These are phyloP conservation scores for Cucurbita ficifolia DNA, from an alignment of 306 rosid species.

Conservation along the genomic window DNA sequence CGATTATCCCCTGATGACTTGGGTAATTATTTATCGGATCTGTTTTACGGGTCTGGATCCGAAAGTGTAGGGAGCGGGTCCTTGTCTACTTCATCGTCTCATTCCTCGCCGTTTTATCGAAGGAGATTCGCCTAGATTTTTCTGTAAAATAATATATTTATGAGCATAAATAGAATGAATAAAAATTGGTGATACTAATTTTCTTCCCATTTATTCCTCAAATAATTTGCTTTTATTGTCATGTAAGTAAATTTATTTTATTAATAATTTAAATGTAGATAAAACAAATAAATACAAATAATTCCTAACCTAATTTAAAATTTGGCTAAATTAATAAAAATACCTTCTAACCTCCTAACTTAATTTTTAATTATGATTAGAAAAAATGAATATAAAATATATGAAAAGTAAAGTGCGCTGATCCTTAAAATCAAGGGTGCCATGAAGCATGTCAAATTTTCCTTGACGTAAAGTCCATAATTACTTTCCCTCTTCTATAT, in stretches of 20 bases:
- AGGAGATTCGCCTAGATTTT: background rate
- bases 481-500: too few relatives aligned
- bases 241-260: background rate
- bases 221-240: background rate
- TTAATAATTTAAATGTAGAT: too few relatives aligned
- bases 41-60: conserved; percentile 15
- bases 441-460: too few relatives aligned
- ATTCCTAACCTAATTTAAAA: too few relatives aligned
- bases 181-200: background rate
- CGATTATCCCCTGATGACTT: conserved; percentile 25
- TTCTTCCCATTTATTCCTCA: background rate
- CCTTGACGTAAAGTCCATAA: too few relatives aligned
- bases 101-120: conserved; percentile 9
- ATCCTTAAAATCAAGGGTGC: too few relatives aligned
- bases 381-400: too few relatives aligned
- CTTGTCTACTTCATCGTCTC: conserved; percentile 1
- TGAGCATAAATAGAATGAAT: background rate
- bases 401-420: too few relatives aligned
- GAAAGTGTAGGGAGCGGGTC: conserved; percentile 19
- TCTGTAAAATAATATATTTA: background rate
- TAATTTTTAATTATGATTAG: too few relatives aligned
- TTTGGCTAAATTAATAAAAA: too few relatives aligned
- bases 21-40: conserved; percentile 18
- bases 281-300: too few relatives aligned
- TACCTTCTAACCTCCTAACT: too few relatives aligned